Evolutionary conservation across 305 asterid species (phyloP).

Genomic region (Galium porrigens): DNA sequence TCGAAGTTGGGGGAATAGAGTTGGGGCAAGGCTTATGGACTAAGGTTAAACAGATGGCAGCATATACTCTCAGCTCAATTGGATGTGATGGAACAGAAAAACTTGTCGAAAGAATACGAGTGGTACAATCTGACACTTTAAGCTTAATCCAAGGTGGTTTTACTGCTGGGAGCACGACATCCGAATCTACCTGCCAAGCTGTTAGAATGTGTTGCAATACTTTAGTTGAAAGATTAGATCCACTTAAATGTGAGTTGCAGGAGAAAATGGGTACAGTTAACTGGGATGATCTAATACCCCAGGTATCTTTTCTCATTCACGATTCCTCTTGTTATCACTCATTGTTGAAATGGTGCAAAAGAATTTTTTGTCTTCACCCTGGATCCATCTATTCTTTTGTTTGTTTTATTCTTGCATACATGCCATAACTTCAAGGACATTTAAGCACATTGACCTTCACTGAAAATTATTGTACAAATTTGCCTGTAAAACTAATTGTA

Average conservation of each 20-base stretch:
- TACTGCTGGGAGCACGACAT: constrained; percentile 70
- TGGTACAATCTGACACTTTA: constrained; percentile 56
- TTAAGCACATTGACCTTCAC: too few species aligned
- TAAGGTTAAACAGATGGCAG: constrained; percentile 56
- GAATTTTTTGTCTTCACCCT: background rate
- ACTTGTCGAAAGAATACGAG: constrained; percentile 49
- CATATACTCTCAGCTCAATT: constrained; percentile 39
- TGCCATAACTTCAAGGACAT: background rate
- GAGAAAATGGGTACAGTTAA: constrained; percentile 35
- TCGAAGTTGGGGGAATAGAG: constrained; percentile 70
- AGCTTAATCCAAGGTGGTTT: constrained; percentile 60
- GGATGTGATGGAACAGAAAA: constrained; percentile 37
- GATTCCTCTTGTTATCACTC: background rate
- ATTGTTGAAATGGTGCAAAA: background rate
- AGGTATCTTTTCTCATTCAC: constrained; percentile 25
- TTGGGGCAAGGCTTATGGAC: constrained; percentile 81
- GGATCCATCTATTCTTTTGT: background rate
- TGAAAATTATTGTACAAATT: background rate
- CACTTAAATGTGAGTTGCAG: constrained; percentile 34
- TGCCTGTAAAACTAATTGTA: background rate
- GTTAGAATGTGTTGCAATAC: constrained; percentile 50
- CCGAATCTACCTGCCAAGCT: constrained; percentile 75
- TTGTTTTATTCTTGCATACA: background rate
- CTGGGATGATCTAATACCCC: constrained; percentile 46
- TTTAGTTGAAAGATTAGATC: constrained; percentile 49